A percentile compares a stretch with the other conserved stretches of the same genome.
These are phyloP conservation scores for Botrytis medusae DNA, from an alignment of 2,329 filamentous ascomycete species.

Conservation along the genomic window DNA sequence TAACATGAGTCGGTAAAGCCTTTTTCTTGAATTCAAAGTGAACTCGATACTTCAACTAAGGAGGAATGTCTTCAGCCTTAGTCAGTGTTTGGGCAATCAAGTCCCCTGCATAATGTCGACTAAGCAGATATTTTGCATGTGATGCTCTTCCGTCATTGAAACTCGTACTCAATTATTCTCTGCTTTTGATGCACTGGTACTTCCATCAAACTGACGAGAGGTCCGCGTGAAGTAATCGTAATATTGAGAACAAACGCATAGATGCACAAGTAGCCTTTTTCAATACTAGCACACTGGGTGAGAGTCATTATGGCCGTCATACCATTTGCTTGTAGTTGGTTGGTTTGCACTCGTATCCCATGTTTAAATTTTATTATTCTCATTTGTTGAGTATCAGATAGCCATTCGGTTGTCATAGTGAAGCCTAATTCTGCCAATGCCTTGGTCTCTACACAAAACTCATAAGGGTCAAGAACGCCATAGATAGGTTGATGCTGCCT, in stretches of 20 bases:
- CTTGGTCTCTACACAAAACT: background rate
- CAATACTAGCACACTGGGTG: background rate
- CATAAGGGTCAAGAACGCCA: background rate
- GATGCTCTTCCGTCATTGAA: background rate
- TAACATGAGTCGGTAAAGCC: background rate
- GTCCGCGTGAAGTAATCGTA: background rate
- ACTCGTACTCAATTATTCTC: background rate
- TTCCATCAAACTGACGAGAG: background rate
- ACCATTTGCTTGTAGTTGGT: background rate
- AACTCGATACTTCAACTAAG: background rate
- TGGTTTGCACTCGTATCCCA: background rate
- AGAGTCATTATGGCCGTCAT: background rate
- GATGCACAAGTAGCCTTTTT: background rate
- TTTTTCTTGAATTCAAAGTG: background rate
- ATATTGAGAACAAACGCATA: background rate
- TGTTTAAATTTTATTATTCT: background rate
- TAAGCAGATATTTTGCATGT: background rate
- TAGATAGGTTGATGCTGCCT: background rate
- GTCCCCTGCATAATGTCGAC: background rate
- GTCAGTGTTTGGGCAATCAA: background rate
- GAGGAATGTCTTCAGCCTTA: background rate
- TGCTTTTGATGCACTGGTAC: background rate
- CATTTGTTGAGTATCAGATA: background rate
- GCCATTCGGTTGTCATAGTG: background rate
- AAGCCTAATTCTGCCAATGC: background rate